Percentiles rank a stretch among this genome's conserved stretches.
Conservation (phyloP, 208 protist species). For the Trichomonas tenax region DNA sequence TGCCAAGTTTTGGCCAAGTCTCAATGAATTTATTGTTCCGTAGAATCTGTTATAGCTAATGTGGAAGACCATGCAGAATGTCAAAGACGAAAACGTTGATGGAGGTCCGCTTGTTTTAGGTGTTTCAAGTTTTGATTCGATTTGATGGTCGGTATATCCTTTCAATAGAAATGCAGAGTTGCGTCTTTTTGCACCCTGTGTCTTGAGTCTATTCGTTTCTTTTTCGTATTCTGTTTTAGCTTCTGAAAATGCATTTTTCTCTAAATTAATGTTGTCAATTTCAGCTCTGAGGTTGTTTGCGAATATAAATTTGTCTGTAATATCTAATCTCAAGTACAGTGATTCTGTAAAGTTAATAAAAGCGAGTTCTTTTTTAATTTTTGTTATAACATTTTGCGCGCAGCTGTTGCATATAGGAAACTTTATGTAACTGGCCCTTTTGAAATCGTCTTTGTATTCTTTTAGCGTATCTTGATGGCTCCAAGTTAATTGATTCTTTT, state of each 20-base stretch:
- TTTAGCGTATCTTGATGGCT: neutral
- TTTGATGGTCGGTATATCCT: neutral
- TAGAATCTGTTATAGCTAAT: neutral
- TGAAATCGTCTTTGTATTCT: neutral
- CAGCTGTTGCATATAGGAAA: neutral
- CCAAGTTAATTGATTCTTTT: neutral
- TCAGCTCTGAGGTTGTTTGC: neutral
- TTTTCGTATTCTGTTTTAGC: neutral
- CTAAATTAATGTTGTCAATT: neutral
- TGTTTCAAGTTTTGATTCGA: neutral
- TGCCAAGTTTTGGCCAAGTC: neutral
- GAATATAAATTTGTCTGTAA: constrained; percentile 3
- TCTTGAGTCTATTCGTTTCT: neutral
- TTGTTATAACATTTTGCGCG: neutral
- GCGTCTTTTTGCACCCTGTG: neutral
- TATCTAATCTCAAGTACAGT: neutral
- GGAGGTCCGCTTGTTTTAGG: neutral
- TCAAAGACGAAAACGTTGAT: neutral
- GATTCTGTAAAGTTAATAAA: neutral
- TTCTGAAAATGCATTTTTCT: neutral
- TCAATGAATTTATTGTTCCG: neutral
- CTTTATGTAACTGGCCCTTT: neutral
- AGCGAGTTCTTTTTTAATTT: neutral
- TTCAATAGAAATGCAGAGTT: neutral
- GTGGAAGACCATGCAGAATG: neutral